phyloP scores from a whole-genome alignment of 352 stramenopile genomes.

The Pythium vanterpoolii region DNA sequence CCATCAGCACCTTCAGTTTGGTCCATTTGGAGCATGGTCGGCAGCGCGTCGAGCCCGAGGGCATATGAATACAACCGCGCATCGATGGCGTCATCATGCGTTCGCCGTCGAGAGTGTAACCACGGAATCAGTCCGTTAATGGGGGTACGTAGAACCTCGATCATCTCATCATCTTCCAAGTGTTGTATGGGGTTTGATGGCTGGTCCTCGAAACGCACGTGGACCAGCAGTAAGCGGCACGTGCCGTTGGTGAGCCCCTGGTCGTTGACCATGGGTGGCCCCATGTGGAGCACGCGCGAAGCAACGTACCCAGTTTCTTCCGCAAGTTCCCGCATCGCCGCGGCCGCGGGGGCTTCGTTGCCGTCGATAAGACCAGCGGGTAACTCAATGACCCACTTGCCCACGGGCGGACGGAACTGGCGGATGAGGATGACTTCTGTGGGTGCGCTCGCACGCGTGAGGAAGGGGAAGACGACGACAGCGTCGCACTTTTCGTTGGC shows the following conservation, averaged over 20 bases:
- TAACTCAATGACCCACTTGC: constrained; percentile 87
- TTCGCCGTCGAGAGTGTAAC: constrained; percentile 36
- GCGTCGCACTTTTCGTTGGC: constrained; percentile 43
- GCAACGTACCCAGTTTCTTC: constrained; percentile 90
- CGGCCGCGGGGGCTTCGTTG: constrained; percentile 63
- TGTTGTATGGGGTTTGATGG: constrained; percentile 32
- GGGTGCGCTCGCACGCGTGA: constrained; percentile 31
- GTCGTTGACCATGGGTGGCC: constrained; percentile 78
- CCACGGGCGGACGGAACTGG: constrained; percentile 88
- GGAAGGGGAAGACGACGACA: constrained; percentile 73
- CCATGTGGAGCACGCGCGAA: constrained; percentile 60
- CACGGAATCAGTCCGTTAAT: constrained; percentile 64
- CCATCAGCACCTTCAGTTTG: too few relatives aligned
- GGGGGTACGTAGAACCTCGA: constrained; percentile 56
- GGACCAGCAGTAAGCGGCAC: constrained; percentile 58
- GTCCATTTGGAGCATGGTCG: not conserved
- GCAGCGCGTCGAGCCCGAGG: constrained; percentile 42
- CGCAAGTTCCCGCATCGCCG: constrained; percentile 78
- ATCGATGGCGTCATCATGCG: constrained; percentile 47
- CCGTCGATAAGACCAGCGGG: constrained; percentile 90
- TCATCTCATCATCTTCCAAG: constrained; percentile 70
- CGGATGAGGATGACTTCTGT: constrained; percentile 77
- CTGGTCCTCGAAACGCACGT: constrained; percentile 44
- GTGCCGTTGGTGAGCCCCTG: constrained; percentile 76
- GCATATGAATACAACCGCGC: constrained; percentile 59